Base-by-base conservation (phyloP, 768 basidiomycete genomes). In the Agaricus sinodeliciosus region DNA sequence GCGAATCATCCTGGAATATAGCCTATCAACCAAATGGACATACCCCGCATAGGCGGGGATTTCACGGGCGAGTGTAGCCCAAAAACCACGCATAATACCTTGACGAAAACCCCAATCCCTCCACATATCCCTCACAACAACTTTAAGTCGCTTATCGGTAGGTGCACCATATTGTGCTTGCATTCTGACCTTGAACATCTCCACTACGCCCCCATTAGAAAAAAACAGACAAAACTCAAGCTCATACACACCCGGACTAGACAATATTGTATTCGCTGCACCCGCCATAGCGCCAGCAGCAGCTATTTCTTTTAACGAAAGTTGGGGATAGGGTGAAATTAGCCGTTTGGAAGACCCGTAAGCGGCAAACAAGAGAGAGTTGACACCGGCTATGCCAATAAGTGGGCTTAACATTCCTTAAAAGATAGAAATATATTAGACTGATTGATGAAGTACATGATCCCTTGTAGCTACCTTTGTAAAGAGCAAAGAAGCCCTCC, bases 161-260 rank as follows among this genome's bases (percentile, higher is more conserved):
- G 81, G 74, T 3, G 74, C 77, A 9, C 94, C 95, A 60, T 96
- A 95, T 64, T 97, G 90, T 6, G 88, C 94, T 68, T 96, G 94
- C 95, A 96, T 96, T 15, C 90, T 80, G 26, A 97, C 91, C 69
- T 99, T 98, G 74, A 97, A 97, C 89, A 98, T 91, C 69, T 99
- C 96, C 47, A 93, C 90, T 91, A 16, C 6, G 19, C 35, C 9
- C 45, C 45, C 40, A 13, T 42, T 36, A 41, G 26, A 11, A 12
- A 2, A n/a, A 12, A 36, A 6, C 47, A 35, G 16, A 1, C 15
- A 12, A 35, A 28, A 39, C 8, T n/a, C 9, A 36, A 26, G 9
- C 8, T 4, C 9, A 2, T 16, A 16, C 7, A 1, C 27, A 85
- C 84, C 93, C 48, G 96, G 96, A 67, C 89, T 90, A 1, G 95